These are phyloP conservation scores for Neurospora tetraspora DNA, from an alignment of 495 filamentous ascomycete genomes.

Conservation along the genomic window DNA sequence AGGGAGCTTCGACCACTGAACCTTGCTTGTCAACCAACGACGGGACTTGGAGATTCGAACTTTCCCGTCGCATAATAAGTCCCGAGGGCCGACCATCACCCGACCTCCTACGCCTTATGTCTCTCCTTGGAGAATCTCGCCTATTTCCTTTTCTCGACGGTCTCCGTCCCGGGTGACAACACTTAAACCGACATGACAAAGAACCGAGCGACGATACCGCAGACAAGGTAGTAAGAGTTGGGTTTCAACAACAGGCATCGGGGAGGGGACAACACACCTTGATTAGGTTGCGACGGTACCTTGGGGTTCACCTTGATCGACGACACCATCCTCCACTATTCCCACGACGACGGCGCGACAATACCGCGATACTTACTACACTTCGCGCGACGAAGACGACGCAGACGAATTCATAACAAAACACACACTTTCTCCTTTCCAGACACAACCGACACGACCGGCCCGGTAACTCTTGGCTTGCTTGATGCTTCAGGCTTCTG, in stretches of 20 bases:
- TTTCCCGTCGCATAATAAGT: not conserved
- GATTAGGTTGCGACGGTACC: not conserved
- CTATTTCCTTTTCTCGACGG: not conserved
- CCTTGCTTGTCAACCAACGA: not conserved
- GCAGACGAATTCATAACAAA: not conserved
- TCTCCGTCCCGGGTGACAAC: not conserved
- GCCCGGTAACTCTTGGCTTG: not conserved
- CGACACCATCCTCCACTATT: not conserved
- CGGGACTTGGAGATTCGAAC: not conserved
- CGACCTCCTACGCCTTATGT: not conserved
- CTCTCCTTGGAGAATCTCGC: not conserved
- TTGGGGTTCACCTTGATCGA: not conserved
- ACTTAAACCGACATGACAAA: not conserved
- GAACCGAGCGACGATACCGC: not conserved
- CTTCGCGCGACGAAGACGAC: not conserved
- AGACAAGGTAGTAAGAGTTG: not conserved
- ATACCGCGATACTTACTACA: not conserved
- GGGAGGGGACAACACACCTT: not conserved
- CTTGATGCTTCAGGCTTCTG: not conserved
- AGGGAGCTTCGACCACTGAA: not conserved
- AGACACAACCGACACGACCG: not conserved
- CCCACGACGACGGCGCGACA: not conserved
- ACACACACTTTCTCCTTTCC: not conserved
- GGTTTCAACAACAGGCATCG: not conserved
- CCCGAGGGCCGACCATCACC: not conserved